Conservation (phyloP, 306 rosid genomes). For the Prunus armeniaca region DNA sequence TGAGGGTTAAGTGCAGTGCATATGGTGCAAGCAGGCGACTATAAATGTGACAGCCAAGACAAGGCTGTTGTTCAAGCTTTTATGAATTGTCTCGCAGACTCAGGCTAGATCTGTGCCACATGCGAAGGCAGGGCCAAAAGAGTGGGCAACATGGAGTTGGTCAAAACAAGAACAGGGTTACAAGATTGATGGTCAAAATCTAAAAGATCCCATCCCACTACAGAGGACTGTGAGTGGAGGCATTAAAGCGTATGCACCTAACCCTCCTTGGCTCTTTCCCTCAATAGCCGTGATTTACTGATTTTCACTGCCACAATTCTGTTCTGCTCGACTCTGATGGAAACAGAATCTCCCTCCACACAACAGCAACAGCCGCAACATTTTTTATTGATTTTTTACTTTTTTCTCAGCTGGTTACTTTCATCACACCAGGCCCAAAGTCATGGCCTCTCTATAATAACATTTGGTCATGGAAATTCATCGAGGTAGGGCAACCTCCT, state of each 20-base stretch:
- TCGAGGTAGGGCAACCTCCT: too few species aligned
- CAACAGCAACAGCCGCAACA: too few species aligned
- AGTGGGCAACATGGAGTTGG: constrained; percentile 1
- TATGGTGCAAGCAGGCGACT: constrained; percentile 7
- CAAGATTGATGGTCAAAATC: constrained; percentile 3
- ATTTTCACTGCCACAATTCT: too few species aligned
- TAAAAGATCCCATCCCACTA: background rate
- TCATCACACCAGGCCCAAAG: too few species aligned
- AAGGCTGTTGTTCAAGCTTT: constrained; percentile 10
- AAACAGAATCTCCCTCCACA: too few species aligned
- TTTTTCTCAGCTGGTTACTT: too few species aligned
- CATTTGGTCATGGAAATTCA: too few species aligned
- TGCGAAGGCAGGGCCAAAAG: background rate
- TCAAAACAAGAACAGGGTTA: constrained; percentile 3
- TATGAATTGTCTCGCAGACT: background rate
- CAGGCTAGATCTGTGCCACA: constrained; percentile 11
- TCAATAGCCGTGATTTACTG: too few species aligned
- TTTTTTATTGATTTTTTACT: too few species aligned
- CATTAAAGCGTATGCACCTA: background rate
- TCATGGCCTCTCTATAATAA: too few species aligned
- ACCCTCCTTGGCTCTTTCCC: too few species aligned
- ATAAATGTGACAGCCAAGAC: constrained; percentile 38
- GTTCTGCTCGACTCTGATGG: too few species aligned
- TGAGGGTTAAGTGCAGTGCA: background rate
- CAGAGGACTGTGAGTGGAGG: background rate